Conservation (phyloP, 257 asterid species). For the Plantago elongata region DNA sequence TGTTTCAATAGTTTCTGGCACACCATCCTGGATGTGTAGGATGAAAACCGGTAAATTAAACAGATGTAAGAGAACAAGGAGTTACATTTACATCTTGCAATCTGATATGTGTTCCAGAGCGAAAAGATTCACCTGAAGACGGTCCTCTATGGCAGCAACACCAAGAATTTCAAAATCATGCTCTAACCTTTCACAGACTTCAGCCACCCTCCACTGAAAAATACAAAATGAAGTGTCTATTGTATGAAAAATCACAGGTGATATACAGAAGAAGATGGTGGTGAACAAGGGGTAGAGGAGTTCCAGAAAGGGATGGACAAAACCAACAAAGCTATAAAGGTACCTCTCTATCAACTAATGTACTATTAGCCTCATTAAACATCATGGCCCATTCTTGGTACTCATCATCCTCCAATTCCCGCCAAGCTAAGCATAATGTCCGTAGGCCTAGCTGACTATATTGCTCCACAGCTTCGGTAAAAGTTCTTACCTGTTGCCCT, state of each 20-base stretch:
- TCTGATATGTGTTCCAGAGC: slow-evolving; percentile 19
- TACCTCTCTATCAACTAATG: slow-evolving; percentile 95
- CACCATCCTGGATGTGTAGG: slow-evolving; percentile 69
- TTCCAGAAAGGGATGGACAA: slow-evolving; percentile 4
- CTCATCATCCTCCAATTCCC: slow-evolving; percentile 72
- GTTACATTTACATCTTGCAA: slow-evolving; percentile 3
- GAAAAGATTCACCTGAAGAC: slow-evolving; percentile 67
- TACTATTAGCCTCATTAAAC: slow-evolving; percentile 95
- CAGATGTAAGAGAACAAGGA: slow-evolving; percentile 3
- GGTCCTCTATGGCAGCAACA: slow-evolving; percentile 98
- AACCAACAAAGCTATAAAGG: slow-evolving; percentile 8
- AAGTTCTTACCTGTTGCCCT: slow-evolving; percentile 78
- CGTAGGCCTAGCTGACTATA: slow-evolving; percentile 96
- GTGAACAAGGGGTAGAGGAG: slow-evolving; percentile 15
- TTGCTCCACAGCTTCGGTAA: slow-evolving; percentile 87
- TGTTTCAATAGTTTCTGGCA: slow-evolving; percentile 88
- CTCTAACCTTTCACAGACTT: slow-evolving; percentile 94
- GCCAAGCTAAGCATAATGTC: slow-evolving; percentile 96
- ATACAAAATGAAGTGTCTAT: slow-evolving; percentile 1
- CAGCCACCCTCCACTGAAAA: slow-evolving; percentile 93
- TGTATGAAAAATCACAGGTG: too few species aligned
- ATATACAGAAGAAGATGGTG: neutral
- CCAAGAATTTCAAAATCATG: slow-evolving; percentile 85
- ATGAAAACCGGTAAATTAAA: slow-evolving; percentile 15
- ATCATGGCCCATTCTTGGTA: slow-evolving; percentile 84